Conservation (phyloP, 331 rosid species). For the Dryas integrifolia region DNA sequence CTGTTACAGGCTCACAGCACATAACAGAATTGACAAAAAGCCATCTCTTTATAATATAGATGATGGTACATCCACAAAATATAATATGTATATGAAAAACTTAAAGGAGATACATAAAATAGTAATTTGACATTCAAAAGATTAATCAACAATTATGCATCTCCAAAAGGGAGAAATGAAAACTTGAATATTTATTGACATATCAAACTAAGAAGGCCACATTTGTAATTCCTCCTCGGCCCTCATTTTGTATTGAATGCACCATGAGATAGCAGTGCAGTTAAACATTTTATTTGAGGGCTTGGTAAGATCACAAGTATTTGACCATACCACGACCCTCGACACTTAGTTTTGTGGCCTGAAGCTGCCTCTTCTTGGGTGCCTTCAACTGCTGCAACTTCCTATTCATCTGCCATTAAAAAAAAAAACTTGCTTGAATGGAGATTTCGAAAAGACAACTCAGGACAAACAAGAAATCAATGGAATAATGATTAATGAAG, state of each 20-base stretch:
- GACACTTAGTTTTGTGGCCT: slow-evolving; percentile 88
- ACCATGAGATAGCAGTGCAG: not conserved
- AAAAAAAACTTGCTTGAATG: not conserved
- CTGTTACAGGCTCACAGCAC: too few species aligned
- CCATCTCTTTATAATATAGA: too few species aligned
- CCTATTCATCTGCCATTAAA: slow-evolving; percentile 74
- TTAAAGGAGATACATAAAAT: too few species aligned
- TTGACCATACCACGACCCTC: slow-evolving; percentile 97
- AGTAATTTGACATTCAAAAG: too few species aligned
- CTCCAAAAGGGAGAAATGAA: not conserved
- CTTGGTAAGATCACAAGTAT: slow-evolving; percentile 43
- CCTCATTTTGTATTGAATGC: not conserved
- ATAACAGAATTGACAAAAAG: too few species aligned
- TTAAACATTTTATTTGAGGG: not conserved
- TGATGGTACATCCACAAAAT: too few species aligned
- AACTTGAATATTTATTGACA: not conserved
- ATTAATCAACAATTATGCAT: not conserved
- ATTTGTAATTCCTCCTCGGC: not conserved
- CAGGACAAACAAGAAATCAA: not conserved
- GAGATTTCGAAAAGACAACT: not conserved
- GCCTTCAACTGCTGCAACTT: slow-evolving; percentile 96
- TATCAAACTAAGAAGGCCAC: not conserved
- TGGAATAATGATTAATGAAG: not conserved
- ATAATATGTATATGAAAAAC: too few species aligned
- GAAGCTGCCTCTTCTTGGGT: slow-evolving; percentile 91